Conservation (phyloP, 768 basidiomycete species). For the Tricholoma sp. region DNA sequence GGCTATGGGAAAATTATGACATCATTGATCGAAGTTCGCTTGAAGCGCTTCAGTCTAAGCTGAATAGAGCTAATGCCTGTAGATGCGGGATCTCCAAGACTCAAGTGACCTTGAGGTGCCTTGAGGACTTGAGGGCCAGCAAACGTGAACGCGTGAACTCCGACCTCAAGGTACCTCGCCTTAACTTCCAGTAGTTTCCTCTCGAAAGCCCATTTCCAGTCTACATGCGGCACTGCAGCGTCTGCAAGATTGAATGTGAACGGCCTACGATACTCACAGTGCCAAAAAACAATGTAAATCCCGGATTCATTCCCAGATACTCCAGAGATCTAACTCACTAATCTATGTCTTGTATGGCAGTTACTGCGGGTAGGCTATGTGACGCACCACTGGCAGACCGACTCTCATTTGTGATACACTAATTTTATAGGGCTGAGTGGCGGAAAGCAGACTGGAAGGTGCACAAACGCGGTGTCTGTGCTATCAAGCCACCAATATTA, state of each 20-base stretch:
- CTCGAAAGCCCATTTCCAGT: no score
- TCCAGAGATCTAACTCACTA: not conserved
- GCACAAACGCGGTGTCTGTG: conserved; percentile 17
- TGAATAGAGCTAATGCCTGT: no score
- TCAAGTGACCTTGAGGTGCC: no score
- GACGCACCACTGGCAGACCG: not conserved
- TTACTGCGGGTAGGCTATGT: not conserved
- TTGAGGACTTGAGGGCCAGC: no score
- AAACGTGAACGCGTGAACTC: no score
- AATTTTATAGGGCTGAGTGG: conserved; percentile 5
- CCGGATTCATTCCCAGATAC: not conserved
- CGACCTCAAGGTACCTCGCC: no score
- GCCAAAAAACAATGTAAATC: conserved; percentile 5
- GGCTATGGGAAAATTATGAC: no score
- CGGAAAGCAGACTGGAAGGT: conserved; percentile 16
- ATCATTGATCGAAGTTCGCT: no score
- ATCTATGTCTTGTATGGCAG: not conserved
- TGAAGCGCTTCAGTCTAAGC: no score
- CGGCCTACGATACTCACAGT: conserved; percentile 15
- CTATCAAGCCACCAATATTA: conserved; percentile 9
- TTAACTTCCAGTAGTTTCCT: no score
- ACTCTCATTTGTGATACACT: not conserved
- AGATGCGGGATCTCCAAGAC: no score
- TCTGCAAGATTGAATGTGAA: conserved; percentile 14
- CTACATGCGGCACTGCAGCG: not conserved